phyloP scores from a whole-genome alignment of 2,329 filamentous ascomycete genomes.

The Neonectria hederae region DNA sequence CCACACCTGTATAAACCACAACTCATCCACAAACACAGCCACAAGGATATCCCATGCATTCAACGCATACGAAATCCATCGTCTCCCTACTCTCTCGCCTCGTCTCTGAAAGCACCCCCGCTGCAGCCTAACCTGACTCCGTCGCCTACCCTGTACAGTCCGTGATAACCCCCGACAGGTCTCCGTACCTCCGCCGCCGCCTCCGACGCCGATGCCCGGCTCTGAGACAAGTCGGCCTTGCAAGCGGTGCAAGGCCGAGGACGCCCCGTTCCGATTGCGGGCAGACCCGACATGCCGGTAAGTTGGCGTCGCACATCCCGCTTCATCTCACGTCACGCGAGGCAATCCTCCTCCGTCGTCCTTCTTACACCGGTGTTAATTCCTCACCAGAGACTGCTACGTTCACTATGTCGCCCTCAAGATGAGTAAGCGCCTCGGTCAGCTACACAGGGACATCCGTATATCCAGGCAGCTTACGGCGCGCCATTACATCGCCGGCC shows the following conservation, averaged over 20 bases:
- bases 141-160: constrained; percentile 35
- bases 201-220: constrained; percentile 28
- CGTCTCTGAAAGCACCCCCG: background rate
- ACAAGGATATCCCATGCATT: background rate
- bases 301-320: constrained; percentile 3
- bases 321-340: background rate
- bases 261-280: constrained; percentile 44
- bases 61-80: background rate
- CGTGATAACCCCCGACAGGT: background rate
- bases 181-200: constrained; percentile 6
- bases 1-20: background rate
- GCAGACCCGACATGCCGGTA: constrained; percentile 48
- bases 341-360: background rate
- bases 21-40: background rate
- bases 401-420: constrained; percentile 80
- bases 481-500: constrained; percentile 72
- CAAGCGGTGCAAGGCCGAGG: constrained; percentile 45
- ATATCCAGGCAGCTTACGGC: constrained; percentile 46
- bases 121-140: background rate
- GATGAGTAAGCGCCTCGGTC: constrained; percentile 74
- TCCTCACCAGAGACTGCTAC: constrained; percentile 69
- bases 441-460: constrained; percentile 60
- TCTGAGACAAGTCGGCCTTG: constrained; percentile 41
- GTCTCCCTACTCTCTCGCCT: background rate
- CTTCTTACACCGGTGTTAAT: constrained; percentile 6